phyloP scores from a whole-genome alignment of 345 rosid species.

The Conringia planisiliqua region DNA sequence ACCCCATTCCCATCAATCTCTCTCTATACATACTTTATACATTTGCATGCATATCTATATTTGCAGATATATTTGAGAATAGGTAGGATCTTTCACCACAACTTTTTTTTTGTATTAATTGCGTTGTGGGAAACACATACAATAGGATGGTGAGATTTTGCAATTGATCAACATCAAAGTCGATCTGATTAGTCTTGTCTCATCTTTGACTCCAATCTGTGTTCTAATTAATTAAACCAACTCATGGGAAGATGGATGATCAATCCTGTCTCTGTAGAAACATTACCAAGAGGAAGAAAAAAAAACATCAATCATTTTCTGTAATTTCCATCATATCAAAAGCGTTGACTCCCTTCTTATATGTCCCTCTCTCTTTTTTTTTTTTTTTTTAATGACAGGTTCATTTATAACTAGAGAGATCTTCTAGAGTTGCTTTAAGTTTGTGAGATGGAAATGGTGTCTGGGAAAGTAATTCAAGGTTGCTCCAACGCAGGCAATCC shows the following conservation, averaged over 20 bases:
- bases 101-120: not conserved
- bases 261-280: not conserved
- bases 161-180: not conserved
- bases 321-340: not conserved
- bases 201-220: not conserved
- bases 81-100: not conserved
- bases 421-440: not conserved
- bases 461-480: constrained; percentile 24
- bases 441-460: constrained; percentile 18
- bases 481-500: constrained; percentile 35
- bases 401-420: not conserved
- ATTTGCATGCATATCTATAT: not conserved
- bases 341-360: constrained; percentile 17
- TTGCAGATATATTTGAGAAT: not conserved
- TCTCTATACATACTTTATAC: not conserved
- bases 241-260: not conserved
- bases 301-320: not conserved
- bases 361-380: not conserved
- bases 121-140: not conserved
- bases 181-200: not conserved
- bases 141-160: not conserved
- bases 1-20: not conserved
- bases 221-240: not conserved
- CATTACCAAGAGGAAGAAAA: not conserved
- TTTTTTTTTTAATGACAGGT: not conserved